Conservation (phyloP, 441 rosid species). For the Raphanus hybrid region DNA sequence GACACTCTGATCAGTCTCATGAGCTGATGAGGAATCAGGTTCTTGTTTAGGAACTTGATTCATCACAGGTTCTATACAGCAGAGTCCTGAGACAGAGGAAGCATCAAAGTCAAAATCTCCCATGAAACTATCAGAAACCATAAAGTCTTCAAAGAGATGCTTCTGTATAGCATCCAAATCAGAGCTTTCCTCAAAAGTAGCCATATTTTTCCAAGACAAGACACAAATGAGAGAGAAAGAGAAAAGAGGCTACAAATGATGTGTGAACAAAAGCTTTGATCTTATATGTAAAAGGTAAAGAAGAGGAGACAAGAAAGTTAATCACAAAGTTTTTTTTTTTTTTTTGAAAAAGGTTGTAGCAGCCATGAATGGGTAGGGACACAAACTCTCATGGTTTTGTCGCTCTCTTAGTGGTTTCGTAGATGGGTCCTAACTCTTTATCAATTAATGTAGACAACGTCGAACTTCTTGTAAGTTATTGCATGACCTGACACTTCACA, state of each 20-base stretch:
- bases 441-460: constrained; percentile 36
- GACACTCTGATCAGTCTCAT: constrained; percentile 38
- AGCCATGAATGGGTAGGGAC: constrained; percentile 41
- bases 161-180: constrained; percentile 55
- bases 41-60: constrained; percentile 43
- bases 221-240: constrained; percentile 10
- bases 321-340: constrained; percentile 8
- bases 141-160: constrained; percentile 60
- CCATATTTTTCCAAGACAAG: constrained; percentile 38
- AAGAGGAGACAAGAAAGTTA: constrained; percentile 32
- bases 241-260: constrained; percentile 24
- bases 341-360: not conserved
- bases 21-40: constrained; percentile 46
- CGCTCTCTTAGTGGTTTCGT: constrained; percentile 30
- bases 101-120: constrained; percentile 47
- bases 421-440: constrained; percentile 20
- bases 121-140: constrained; percentile 50
- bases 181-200: constrained; percentile 47
- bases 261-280: constrained; percentile 25
- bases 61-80: constrained; percentile 41
- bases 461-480: constrained; percentile 34
- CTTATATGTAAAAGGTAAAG: constrained; percentile 27
- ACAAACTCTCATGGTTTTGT: constrained; percentile 37
- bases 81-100: constrained; percentile 38
- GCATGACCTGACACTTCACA: constrained; percentile 32